These are phyloP conservation scores for Ploettnerulaceae sp. DNA, from an alignment of 2,329 filamentous ascomycete species.

Conservation along the genomic window DNA sequence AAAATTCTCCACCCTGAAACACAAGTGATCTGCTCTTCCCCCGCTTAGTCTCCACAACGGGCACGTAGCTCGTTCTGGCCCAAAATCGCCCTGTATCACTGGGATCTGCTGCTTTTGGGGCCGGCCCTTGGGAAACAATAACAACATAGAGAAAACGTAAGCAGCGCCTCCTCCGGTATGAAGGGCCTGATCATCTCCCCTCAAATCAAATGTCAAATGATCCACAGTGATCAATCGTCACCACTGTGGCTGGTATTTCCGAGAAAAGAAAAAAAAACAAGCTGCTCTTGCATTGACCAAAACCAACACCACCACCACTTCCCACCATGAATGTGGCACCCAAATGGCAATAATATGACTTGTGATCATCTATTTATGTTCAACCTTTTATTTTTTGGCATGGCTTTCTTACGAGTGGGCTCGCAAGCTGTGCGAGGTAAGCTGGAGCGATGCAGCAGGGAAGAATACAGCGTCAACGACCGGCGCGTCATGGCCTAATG, in stretches of 20 bases:
- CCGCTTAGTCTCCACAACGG: neutral
- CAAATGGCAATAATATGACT: neutral
- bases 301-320: neutral
- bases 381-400: neutral
- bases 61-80: slow-evolving; percentile 4
- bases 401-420: neutral
- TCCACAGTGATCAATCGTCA: neutral
- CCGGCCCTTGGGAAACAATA: neutral
- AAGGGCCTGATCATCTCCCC: slow-evolving; percentile 22
- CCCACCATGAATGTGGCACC: neutral
- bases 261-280: neutral
- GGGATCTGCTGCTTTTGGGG: neutral
- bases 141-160: slow-evolving; percentile 20
- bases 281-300: neutral
- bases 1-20: slow-evolving; percentile 22
- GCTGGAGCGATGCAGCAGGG: slow-evolving; percentile 6
- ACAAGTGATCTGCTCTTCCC: slow-evolving; percentile 17
- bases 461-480: slow-evolving; percentile 4
- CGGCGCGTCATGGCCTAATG: neutral
- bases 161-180: slow-evolving; percentile 23
- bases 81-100: neutral
- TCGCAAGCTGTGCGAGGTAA: slow-evolving; percentile 1
- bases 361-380: slow-evolving; percentile 1
- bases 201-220: slow-evolving; percentile 2
- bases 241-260: slow-evolving; percentile 1